A percentile compares a stretch with the other conserved stretches of the same genome.
Evolutionary conservation across 495 filamentous ascomycete species (phyloP).

Genomic region (Tricharina praecox): DNA sequence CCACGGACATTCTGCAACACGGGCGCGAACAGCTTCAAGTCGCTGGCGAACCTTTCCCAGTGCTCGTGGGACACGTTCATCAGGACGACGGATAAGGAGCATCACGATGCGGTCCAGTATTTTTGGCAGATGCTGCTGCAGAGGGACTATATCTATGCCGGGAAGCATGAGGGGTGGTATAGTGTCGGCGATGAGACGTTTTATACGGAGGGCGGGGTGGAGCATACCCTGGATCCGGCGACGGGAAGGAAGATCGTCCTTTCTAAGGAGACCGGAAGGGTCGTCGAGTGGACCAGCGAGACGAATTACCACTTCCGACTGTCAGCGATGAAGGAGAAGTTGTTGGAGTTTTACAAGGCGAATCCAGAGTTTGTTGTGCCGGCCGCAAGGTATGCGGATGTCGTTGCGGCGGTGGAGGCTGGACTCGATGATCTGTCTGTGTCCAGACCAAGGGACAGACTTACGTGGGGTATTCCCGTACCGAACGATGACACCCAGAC

Average conservation of each 20-base stretch:
- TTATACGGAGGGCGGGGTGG: constrained; percentile 60
- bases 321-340: constrained; percentile 53
- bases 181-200: constrained; percentile 92
- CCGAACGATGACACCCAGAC: constrained; percentile 73
- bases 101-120: constrained; percentile 73
- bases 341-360: constrained; percentile 60
- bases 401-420: constrained; percentile 49
- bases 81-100: constrained; percentile 68
- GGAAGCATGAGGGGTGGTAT: constrained; percentile 90
- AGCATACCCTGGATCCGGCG: constrained; percentile 54
- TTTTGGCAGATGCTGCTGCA: constrained; percentile 70
- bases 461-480: constrained; percentile 81
- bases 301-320: constrained; percentile 88
- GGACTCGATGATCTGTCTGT: constrained; percentile 75
- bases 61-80: constrained; percentile 72
- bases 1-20: constrained; percentile 42
- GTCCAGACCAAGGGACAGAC: constrained; percentile 59
- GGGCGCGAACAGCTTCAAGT: constrained; percentile 47
- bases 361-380: constrained; percentile 61
- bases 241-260: constrained; percentile 71
- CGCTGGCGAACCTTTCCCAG: constrained; percentile 48
- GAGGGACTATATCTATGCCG: constrained; percentile 63
- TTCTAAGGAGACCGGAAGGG: constrained; percentile 71
- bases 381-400: constrained; percentile 43
- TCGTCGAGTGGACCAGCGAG: constrained; percentile 92